Evolutionary conservation across 495 filamentous ascomycete species (phyloP).

Genomic region (Hypoxylon fuscum): DNA sequence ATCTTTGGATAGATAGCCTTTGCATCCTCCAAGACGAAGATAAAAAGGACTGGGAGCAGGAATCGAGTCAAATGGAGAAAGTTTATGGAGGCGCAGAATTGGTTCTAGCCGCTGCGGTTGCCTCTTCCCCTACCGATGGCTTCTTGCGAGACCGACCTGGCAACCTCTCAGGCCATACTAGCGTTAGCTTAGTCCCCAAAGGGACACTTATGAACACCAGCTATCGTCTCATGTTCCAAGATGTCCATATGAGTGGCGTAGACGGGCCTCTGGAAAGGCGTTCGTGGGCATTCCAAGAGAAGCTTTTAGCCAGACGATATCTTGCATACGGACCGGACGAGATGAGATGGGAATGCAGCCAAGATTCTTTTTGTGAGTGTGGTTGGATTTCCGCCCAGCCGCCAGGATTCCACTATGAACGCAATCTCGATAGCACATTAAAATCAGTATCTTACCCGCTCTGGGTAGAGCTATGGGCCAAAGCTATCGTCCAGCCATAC

Average conservation of each 20-base stretch:
- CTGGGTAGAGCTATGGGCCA: conserved; percentile 14
- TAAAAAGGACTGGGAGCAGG: conserved; percentile 7
- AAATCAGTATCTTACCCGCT: not conserved
- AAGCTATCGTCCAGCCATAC: conserved; percentile 7
- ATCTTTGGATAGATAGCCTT: conserved; percentile 51
- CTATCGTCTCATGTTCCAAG: not conserved
- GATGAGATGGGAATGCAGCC: conserved; percentile 1
- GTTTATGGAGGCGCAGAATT: conserved; percentile 34
- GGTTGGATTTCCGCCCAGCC: conserved; percentile 1
- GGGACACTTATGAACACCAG: not conserved
- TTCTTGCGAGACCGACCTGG: not conserved
- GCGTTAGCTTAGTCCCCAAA: not conserved
- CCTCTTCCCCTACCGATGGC: conserved; percentile 4
- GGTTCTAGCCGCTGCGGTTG: conserved; percentile 18
- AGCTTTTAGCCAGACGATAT: not conserved
- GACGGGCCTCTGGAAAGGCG: not conserved
- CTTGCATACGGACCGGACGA: conserved; percentile 7
- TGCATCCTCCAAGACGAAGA: conserved; percentile 42
- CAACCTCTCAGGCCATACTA: not conserved
- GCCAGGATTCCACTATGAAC: not conserved
- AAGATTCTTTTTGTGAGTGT: conserved; percentile 15
- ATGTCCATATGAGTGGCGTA: not conserved
- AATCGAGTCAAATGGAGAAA: conserved; percentile 26
- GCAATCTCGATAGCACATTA: not conserved
- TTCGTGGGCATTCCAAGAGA: conserved; percentile 1